phyloP scores from a whole-genome alignment of 768 basidiomycete species.

The Rhizopogon roseolus region DNA sequence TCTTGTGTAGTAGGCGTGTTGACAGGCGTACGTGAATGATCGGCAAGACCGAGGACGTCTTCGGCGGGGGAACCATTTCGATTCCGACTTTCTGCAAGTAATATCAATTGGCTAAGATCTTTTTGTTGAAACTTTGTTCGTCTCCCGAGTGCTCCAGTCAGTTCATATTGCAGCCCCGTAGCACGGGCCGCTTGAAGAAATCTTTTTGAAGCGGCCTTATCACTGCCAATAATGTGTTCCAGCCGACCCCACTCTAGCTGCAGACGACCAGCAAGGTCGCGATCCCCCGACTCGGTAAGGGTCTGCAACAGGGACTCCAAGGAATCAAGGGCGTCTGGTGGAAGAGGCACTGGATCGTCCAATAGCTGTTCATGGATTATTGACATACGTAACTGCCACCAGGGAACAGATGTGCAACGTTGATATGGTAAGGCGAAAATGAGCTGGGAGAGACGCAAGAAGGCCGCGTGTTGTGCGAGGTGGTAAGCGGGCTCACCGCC shows the following conservation, averaged over 20 bases:
- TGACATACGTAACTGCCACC: slow-evolving; percentile 83
- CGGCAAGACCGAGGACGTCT: slow-evolving; percentile 1
- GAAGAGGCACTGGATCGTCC: slow-evolving; percentile 74
- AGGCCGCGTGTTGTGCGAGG: slow-evolving; percentile 60
- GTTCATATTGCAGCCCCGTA: slow-evolving; percentile 79
- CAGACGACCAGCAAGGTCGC: slow-evolving; percentile 64
- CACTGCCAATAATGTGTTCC: slow-evolving; percentile 71
- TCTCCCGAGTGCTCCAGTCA: slow-evolving; percentile 90
- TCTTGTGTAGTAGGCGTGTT: slow-evolving; percentile 2
- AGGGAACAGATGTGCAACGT: slow-evolving; percentile 47
- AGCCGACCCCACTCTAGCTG: slow-evolving; percentile 74
- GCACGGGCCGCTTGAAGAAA: slow-evolving; percentile 77
- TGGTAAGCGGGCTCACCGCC: slow-evolving; percentile 97
- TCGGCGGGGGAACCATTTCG: slow-evolving; percentile 21
- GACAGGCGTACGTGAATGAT: slow-evolving; percentile 7
- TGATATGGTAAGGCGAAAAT: slow-evolving; percentile 52
- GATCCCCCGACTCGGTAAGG: slow-evolving; percentile 36
- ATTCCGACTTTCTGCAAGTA: slow-evolving; percentile 83
- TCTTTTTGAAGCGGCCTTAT: slow-evolving; percentile 69
- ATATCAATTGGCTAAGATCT: slow-evolving; percentile 84
- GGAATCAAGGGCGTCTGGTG: slow-evolving; percentile 34
- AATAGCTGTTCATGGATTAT: slow-evolving; percentile 70
- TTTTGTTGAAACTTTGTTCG: slow-evolving; percentile 90
- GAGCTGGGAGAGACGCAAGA: slow-evolving; percentile 73
- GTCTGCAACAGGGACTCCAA: slow-evolving; percentile 36